Evolutionary conservation across 352 stramenopile species (phyloP).

Genomic region (Phytophthora lateralis): DNA sequence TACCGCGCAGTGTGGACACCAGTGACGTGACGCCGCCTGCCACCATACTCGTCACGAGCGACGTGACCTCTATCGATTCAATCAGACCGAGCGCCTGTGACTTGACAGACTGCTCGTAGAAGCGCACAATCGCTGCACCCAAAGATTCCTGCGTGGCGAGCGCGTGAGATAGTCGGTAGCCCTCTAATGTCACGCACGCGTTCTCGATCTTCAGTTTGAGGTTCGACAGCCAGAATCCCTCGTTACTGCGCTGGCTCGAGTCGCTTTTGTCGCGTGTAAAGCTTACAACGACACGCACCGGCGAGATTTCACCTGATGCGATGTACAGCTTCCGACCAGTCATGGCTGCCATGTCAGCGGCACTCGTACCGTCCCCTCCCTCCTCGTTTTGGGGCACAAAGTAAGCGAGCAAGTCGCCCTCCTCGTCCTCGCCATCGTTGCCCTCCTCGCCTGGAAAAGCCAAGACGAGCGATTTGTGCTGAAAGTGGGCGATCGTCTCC

Average conservation of each 20-base stretch:
- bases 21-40: conserved; percentile 76
- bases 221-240: conserved; percentile 80
- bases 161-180: conserved; percentile 67
- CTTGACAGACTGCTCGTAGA: conserved; percentile 86
- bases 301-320: conserved; percentile 64
- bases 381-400: conserved; percentile 56
- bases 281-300: conserved; percentile 76
- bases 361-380: conserved; percentile 33
- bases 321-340: conserved; percentile 84
- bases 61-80: conserved; percentile 87
- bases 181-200: conserved; percentile 74
- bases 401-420: conserved; percentile 70
- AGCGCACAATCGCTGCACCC: conserved; percentile 60
- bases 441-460: conserved; percentile 44
- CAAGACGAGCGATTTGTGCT: conserved; percentile 59
- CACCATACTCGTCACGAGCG: conserved; percentile 84
- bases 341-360: conserved; percentile 64
- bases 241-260: conserved; percentile 29
- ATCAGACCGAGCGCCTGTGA: conserved; percentile 81
- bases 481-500: conserved; percentile 75
- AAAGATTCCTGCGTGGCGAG: conserved; percentile 80
- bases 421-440: conserved; percentile 33
- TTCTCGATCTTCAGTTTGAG: conserved; percentile 90
- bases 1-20: conserved; percentile 81
- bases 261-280: conserved; percentile 80